Percentiles rank a stretch among this genome's conserved stretches.
Evolutionary conservation across 1,139 yeast genomes (phyloP).

Genomic region (Geotrichum aggregatum): DNA sequence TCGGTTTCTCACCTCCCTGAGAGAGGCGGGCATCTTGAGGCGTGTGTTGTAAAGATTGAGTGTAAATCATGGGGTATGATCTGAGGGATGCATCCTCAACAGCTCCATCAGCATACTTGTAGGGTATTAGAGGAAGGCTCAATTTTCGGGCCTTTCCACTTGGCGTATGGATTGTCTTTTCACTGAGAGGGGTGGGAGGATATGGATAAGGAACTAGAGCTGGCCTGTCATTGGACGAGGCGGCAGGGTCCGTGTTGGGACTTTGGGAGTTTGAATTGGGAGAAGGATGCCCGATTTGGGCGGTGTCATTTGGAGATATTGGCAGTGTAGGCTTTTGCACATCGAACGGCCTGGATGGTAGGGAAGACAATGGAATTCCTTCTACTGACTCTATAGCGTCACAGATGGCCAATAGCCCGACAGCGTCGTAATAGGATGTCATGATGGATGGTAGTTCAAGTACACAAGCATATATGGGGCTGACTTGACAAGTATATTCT

Average conservation of each 20-base stretch:
- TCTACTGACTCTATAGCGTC: constrained; percentile 42
- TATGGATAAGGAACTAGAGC: constrained; percentile 1
- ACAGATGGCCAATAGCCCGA: constrained; percentile 41
- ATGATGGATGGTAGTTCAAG: constrained; percentile 3
- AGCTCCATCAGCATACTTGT: background rate
- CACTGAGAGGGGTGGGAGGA: constrained; percentile 5
- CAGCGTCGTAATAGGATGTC: constrained; percentile 39
- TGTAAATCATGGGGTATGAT: constrained; percentile 9
- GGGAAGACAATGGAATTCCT: constrained; percentile 33
- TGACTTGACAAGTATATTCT: background rate
- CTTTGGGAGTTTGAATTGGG: constrained; percentile 11
- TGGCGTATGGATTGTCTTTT: background rate
- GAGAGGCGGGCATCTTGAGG: background rate
- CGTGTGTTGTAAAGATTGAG: constrained; percentile 2
- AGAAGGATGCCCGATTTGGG: constrained; percentile 7
- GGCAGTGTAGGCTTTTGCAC: constrained; percentile 5
- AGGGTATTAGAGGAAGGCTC: background rate
- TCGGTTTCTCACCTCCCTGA: background rate
- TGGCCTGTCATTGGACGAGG: background rate
- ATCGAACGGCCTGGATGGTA: constrained; percentile 10
- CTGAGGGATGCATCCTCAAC: background rate
- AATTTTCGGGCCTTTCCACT: constrained; percentile 6
- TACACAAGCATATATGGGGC: background rate
- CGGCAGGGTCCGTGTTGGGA: constrained; percentile 10
- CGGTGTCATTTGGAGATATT: background rate